A percentile compares a stretch with the other conserved stretches of the same genome.
Evolutionary conservation across 2,329 filamentous ascomycete genomes (phyloP).

Genomic region (Aspergillus intermedius): DNA sequence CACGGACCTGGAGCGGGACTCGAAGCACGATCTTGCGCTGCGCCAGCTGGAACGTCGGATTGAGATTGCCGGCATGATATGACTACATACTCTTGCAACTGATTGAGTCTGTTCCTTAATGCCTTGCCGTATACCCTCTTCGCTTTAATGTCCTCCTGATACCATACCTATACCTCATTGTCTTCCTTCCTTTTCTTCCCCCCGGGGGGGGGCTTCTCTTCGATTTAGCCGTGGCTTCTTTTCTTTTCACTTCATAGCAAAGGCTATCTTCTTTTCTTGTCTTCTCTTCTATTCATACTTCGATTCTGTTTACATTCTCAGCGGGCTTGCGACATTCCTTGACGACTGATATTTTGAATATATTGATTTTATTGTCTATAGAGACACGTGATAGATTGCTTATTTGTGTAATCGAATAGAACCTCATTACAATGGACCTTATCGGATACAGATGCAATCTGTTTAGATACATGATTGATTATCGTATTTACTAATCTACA

Average conservation of each 20-base stretch:
- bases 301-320: too few relatives aligned
- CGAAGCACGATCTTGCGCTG: slow-evolving; percentile 12
- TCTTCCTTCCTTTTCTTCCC: neutral
- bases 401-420: too few relatives aligned
- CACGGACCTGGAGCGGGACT: slow-evolving; percentile 13
- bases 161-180: neutral
- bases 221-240: neutral
- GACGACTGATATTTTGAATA: too few relatives aligned
- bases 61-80: slow-evolving; percentile 27
- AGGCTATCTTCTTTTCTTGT: slow-evolving; percentile 14
- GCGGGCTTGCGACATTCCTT: too few relatives aligned
- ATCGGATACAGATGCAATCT: neutral
- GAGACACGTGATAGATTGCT: too few relatives aligned
- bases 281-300: neutral
- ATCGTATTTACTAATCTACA: neutral
- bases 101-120: neutral
- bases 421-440: too few relatives aligned
- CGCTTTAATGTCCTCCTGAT: neutral
- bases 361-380: too few relatives aligned
- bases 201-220: neutral
- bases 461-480: neutral
- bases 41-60: slow-evolving; percentile 22
- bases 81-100: neutral
- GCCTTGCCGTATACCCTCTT: neutral
- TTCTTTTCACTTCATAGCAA: neutral